phyloP scores from a whole-genome alignment of 179 eudicot species.

The Silene vulgaris region DNA sequence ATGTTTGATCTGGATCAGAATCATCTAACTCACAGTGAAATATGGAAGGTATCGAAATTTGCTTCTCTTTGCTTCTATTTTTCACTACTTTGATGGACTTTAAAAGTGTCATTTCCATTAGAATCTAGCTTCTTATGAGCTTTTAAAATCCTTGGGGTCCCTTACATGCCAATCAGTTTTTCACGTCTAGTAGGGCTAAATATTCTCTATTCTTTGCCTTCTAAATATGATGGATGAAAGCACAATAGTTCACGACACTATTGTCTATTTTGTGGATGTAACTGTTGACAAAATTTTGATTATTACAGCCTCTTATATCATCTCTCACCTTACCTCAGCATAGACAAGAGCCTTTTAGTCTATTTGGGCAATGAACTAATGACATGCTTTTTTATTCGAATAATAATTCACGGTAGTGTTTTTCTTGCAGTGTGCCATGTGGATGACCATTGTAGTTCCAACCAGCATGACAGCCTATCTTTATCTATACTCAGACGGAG shows the following conservation, averaged over 20 bases:
- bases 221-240: conserved; percentile 4
- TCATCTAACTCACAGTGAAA: conserved; percentile 75
- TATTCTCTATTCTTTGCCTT: neutral
- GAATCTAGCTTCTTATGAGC: neutral
- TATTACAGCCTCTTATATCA: neutral
- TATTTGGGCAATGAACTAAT: neutral
- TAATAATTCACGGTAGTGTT: conserved; percentile 4
- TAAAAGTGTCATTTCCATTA: neutral
- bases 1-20: conserved; percentile 88
- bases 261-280: neutral
- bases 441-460: conserved; percentile 94
- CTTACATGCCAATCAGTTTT: neutral
- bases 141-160: conserved; percentile 1
- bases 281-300: neutral
- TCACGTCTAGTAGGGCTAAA: neutral
- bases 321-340: neutral
- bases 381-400: neutral
- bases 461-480: conserved; percentile 98
- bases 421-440: conserved; percentile 74
- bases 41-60: conserved; percentile 69
- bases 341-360: conserved; percentile 5
- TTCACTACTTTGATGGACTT: neutral
- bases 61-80: neutral
- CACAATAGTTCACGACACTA: neutral
- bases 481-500: conserved; percentile 92